Percentiles rank a stretch among this genome's conserved stretches.
These are phyloP conservation scores for Chloroidium sp. DNA, from an alignment of 163 green algal genomes.

Conservation along the genomic window DNA sequence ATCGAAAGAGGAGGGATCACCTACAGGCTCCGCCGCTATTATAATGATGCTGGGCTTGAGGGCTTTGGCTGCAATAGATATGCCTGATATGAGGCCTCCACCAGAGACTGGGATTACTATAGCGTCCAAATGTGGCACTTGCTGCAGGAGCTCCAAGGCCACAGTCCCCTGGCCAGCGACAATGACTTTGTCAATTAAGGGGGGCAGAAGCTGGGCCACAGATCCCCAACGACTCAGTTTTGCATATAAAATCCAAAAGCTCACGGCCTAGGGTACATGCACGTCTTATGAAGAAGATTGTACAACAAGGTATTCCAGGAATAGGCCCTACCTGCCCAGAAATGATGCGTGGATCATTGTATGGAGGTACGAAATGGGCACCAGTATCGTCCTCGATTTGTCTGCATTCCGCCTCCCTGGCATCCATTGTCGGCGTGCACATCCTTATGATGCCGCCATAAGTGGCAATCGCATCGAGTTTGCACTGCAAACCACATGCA, in stretches of 20 bases:
- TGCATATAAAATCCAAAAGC: too few relatives aligned
- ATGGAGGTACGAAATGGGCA: slow-evolving; percentile 63
- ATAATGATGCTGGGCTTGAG: slow-evolving; percentile 49
- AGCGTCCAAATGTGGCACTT: slow-evolving; percentile 45
- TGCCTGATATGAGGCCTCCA: slow-evolving; percentile 71
- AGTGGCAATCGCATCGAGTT: slow-evolving; percentile 44
- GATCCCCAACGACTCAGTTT: too few relatives aligned
- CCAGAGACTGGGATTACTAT: slow-evolving; percentile 66
- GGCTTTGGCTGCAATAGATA: slow-evolving; percentile 60
- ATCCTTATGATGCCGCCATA: slow-evolving; percentile 45
- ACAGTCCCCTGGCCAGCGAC: slow-evolving; percentile 57
- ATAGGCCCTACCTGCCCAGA: slow-evolving; percentile 27
- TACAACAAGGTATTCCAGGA: too few relatives aligned
- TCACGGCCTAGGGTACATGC: too few relatives aligned
- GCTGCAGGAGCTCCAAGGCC: slow-evolving; percentile 61
- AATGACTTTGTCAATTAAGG: too few relatives aligned
- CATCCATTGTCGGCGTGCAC: slow-evolving; percentile 63
- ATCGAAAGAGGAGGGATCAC: too few relatives aligned
- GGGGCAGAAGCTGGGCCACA: too few relatives aligned
- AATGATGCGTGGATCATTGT: slow-evolving; percentile 64
- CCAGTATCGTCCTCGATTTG: slow-evolving; percentile 43
- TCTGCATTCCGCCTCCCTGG: slow-evolving; percentile 42
- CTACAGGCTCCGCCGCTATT: slow-evolving; percentile 64
- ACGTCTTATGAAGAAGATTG: too few relatives aligned
- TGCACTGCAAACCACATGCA: slow-evolving; percentile 23